Evolutionary conservation across 2,329 filamentous ascomycete genomes (phyloP), one percentile per base, ranked within the genome.

Genomic region (Trematosphaeria pertusa): DNA sequence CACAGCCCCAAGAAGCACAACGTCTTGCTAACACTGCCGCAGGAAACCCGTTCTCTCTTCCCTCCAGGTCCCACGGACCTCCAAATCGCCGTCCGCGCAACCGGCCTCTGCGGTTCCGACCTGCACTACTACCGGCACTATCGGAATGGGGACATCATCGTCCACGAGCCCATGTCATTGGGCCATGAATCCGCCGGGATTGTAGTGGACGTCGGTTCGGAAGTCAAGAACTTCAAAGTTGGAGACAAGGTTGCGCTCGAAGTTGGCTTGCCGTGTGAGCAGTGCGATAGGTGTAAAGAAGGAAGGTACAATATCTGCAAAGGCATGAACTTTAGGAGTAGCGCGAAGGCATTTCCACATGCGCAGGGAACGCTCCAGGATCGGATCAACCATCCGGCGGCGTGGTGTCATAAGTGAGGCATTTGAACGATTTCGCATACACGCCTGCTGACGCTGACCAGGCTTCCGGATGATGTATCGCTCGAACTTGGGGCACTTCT

Each of bases 241-340:
- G 92, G 92, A 47, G 92, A 97, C 75, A 86, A 89, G 61, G 87
- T 97, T 15, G 91, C 93, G n/a, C 78, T 97, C 32, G 93, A 97
- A 79, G 93, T 95, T 11, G 93, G 93, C 39, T 82, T 89, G 41
- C 90, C 91, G 1, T 97, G 93, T 76, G 85, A 88, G 30, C 64
- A 69, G 31, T 86, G 83, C 62, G 69, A 75, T 17, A 71, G 80
- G 40, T 86, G 83, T 62, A 70, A 73, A 33, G 74, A 78, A 45
- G 81, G 80, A 40, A 71, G 83, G 39, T 86, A 86, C 65, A 86
- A 86, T 57, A 82, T 86, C 54, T 86, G 83, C 72, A 78, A 78
- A 18, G 72, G 72, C 7, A 78, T 86, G 75, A 74, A 73, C 31
- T 86, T 86, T 62, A 67, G 82, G 49, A 82, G 78, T 58, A 82